A percentile compares a stretch with the other conserved stretches of the same genome.
These are phyloP conservation scores for Starmera quercuum DNA, from an alignment of 805 yeast genomes.

Conservation along the genomic window DNA sequence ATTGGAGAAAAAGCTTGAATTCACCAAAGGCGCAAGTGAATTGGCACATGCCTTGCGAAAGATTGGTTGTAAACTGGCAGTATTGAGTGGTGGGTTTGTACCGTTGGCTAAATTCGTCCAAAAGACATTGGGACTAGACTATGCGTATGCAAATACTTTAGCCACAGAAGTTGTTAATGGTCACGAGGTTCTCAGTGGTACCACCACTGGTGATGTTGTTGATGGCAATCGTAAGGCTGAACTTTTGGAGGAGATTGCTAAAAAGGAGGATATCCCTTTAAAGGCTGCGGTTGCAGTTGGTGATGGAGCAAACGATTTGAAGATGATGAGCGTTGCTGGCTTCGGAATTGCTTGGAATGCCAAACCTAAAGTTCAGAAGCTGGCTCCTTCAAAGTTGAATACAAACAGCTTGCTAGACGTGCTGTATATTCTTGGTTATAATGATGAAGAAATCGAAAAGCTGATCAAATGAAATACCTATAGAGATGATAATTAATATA, in stretches of 20 bases:
- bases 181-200: slow-evolving; percentile 56
- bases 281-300: slow-evolving; percentile 74
- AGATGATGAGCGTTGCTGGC: slow-evolving; percentile 89
- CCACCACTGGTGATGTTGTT: slow-evolving; percentile 72
- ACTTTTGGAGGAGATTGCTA: slow-evolving; percentile 55
- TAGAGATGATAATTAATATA: background rate
- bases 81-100: slow-evolving; percentile 89
- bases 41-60: slow-evolving; percentile 54
- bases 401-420: slow-evolving; percentile 66
- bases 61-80: slow-evolving; percentile 68
- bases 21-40: slow-evolving; percentile 85
- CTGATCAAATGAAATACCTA: background rate
- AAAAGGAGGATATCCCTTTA: slow-evolving; percentile 43
- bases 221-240: slow-evolving; percentile 81
- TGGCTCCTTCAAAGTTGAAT: slow-evolving; percentile 80
- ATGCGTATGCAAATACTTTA: slow-evolving; percentile 79
- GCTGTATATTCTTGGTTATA: slow-evolving; percentile 73
- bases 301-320: slow-evolving; percentile 94
- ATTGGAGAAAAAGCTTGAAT: slow-evolving; percentile 54
- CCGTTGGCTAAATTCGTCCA: slow-evolving; percentile 80
- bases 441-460: slow-evolving; percentile 41
- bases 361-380: slow-evolving; percentile 79
- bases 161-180: slow-evolving; percentile 38
- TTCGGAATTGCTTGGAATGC: slow-evolving; percentile 97
- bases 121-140: slow-evolving; percentile 62